Base-by-base conservation (phyloP, 2,329 filamentous ascomycete genomes). In the Didymella lethalis region DNA sequence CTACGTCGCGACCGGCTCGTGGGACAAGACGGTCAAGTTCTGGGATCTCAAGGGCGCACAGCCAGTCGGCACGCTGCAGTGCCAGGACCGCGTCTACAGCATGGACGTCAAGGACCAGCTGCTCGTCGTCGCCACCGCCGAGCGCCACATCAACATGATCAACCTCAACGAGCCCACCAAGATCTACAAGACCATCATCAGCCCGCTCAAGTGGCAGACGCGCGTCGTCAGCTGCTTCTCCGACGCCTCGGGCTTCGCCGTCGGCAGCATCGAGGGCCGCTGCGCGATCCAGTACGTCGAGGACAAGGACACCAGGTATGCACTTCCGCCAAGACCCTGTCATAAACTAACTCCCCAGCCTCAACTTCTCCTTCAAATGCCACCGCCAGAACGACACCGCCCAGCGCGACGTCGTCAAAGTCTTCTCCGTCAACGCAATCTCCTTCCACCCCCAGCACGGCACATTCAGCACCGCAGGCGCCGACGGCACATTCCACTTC, bases 321-420 rank as follows among this genome's bases (percentile, higher is more conserved):
- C 55, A 40, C 14, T 47, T 20, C 20, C 52, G 18, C 20, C 8
- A 14, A 23, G 23, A 23, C 23, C 23, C 25, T 41, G 2, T 40
- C 18, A 5, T 4, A 14, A 16, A 40, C 29, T 70, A 67, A 72
- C 59, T 25, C n/a, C 12, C 4, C 28, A 79, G 77, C 64, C 90
- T 89, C 73, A 98, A 99, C 82, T 99, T 99, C 83, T 97, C 92
- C 41, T 99, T 99, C 88, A 98, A 98, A 80, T 99, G 95, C 80
- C 95, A 99, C 78, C 93, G 95, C 59, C 92, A 97, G 70, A 86
- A 87, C 5, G 87, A 90, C 1, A 81, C 87, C 57, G 79, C 76
- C 52, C 69, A 78, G 46, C 79, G 80, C 59, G 93, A 92, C 78
- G 82, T 90, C 64, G 92, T 91, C 69, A 95, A 94, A 73, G 95